Conservation (phyloP, 2,329 filamentous ascomycete genomes). For the Xylariaceae sp. region DNA sequence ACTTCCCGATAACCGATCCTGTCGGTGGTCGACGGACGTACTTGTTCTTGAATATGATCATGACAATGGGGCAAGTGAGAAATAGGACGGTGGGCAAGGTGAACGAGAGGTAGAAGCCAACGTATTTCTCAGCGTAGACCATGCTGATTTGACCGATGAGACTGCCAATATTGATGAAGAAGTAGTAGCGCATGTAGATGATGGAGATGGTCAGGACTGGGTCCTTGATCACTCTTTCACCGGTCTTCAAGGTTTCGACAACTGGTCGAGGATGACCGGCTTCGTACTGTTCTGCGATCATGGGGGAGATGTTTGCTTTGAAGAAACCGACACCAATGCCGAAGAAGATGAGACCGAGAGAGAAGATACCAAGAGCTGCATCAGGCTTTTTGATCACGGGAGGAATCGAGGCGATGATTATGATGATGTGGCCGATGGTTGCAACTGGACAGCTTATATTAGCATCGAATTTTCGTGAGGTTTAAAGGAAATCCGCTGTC, state of each 20-base stretch:
- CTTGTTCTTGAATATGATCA: conserved; percentile 43
- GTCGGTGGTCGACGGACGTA: conserved; percentile 51
- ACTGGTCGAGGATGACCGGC: conserved; percentile 49
- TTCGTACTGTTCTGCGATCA: conserved; percentile 63
- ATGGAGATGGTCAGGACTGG: conserved; percentile 61
- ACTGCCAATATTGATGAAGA: conserved; percentile 71
- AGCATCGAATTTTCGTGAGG: background rate
- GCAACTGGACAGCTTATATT: conserved; percentile 37
- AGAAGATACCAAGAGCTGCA: conserved; percentile 52
- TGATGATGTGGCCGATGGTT: conserved; percentile 53
- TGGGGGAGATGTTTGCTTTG: conserved; percentile 57
- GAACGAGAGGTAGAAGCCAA: conserved; percentile 58
- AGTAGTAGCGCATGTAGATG: conserved; percentile 69
- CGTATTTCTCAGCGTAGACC: conserved; percentile 60
- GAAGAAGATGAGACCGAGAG: conserved; percentile 51
- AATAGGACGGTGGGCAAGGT: conserved; percentile 52
- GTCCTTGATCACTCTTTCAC: conserved; percentile 61
- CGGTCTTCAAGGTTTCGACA: conserved; percentile 44
- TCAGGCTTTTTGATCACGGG: conserved; percentile 48
- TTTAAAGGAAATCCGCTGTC: background rate
- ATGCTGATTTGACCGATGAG: conserved; percentile 43
- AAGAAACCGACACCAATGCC: conserved; percentile 63
- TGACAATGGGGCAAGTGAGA: conserved; percentile 50
- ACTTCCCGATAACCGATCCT: conserved; percentile 63
- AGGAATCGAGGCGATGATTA: conserved; percentile 56